phyloP scores from a whole-genome alignment of 768 basidiomycete species.

The Amanita brunnescens region DNA sequence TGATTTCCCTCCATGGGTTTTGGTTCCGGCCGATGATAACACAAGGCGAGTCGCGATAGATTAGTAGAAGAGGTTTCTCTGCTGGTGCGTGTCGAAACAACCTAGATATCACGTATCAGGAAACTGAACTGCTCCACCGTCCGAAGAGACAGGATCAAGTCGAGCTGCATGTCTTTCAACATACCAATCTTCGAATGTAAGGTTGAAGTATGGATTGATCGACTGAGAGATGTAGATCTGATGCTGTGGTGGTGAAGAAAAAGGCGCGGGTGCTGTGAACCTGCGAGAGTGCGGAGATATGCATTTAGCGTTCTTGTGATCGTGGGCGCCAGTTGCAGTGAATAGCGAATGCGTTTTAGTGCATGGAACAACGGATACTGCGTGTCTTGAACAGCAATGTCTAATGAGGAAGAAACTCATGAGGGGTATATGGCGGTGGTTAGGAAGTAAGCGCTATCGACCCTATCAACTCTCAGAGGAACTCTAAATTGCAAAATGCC shows the following conservation, averaged over 20 bases:
- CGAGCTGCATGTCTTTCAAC: conserved; percentile 12
- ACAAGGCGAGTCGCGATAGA: conserved; percentile 85
- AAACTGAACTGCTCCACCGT: not conserved
- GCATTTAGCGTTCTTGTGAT: not conserved
- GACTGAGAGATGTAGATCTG: conserved; percentile 70
- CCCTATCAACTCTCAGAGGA: not conserved
- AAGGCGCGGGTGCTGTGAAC: not conserved
- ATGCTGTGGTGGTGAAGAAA: conserved; percentile 23
- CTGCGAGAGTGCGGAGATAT: not conserved
- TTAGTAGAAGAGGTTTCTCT: conserved; percentile 63
- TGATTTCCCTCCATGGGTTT: conserved; percentile 98
- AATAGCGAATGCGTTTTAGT: not conserved
- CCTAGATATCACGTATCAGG: conserved; percentile 15
- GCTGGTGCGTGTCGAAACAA: conserved; percentile 66
- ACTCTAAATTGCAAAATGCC: not conserved
- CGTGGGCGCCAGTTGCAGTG: not conserved
- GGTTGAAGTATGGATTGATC: conserved; percentile 80
- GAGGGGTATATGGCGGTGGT: not conserved
- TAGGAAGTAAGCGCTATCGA: not conserved
- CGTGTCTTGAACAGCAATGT: not conserved
- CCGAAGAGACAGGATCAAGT: not conserved
- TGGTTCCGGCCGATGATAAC: conserved; percentile 95
- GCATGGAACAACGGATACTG: not conserved
- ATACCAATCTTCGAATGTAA: conserved; percentile 86
- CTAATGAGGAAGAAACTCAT: not conserved